Evolutionary conservation across 2,329 filamentous ascomycete genomes (phyloP).

Genomic region (Neopestalotiopsis clavispora): DNA sequence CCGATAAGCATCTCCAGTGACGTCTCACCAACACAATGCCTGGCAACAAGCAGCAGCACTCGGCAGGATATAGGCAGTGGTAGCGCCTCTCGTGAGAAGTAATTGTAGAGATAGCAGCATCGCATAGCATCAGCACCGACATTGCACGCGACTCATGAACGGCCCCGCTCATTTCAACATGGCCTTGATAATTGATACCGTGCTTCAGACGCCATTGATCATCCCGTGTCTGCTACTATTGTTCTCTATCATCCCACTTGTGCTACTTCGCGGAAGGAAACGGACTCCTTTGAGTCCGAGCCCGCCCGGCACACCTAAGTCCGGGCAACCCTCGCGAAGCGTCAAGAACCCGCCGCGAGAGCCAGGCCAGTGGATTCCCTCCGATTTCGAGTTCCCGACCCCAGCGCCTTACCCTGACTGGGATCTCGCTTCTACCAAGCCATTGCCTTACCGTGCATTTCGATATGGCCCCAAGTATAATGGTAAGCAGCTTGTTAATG

Average conservation of each 20-base stretch:
- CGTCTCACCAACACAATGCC: background rate
- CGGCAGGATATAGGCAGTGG: background rate
- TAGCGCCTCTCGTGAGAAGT: background rate
- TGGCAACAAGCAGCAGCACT: background rate
- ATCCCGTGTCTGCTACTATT: background rate
- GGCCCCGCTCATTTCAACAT: background rate
- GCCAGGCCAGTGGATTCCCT: slow-evolving; percentile 58
- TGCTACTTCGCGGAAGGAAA: background rate
- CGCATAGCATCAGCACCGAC: background rate
- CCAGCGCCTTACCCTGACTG: slow-evolving; percentile 70
- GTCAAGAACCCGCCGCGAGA: slow-evolving; percentile 12
- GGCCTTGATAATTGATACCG: background rate
- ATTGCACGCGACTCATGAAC: background rate
- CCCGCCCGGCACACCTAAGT: background rate
- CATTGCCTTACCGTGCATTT: slow-evolving; percentile 79
- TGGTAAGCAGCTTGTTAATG: slow-evolving; percentile 7
- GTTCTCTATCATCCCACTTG: background rate
- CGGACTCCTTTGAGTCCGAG: background rate
- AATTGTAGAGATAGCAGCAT: no score
- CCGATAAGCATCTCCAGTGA: background rate
- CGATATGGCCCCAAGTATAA: slow-evolving; percentile 78
- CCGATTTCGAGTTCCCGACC: slow-evolving; percentile 62
- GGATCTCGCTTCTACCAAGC: slow-evolving; percentile 71
- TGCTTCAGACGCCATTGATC: background rate
- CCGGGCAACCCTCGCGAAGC: background rate